Conservation (phyloP, 2,329 filamentous ascomycete genomes). For the Aspergillus fischeri region DNA sequence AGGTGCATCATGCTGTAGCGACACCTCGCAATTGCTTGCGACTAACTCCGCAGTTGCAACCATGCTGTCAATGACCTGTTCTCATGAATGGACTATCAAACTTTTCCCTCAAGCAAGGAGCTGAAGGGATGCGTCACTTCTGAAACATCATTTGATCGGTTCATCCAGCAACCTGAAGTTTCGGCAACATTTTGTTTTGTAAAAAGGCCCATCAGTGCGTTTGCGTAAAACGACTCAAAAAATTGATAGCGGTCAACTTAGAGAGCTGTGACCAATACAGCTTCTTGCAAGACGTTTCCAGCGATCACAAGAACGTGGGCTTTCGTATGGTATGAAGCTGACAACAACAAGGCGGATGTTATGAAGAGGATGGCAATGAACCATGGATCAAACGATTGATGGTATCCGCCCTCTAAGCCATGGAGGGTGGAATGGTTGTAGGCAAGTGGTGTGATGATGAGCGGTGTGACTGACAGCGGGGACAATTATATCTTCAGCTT, state of each 20-base stretch:
- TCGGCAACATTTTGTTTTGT: not conserved
- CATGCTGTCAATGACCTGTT: not conserved
- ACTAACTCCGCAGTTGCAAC: not conserved
- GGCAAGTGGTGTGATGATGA: constrained; percentile 20
- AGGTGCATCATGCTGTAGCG: not conserved
- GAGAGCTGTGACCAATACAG: constrained; percentile 1
- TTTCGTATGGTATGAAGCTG: constrained; percentile 6
- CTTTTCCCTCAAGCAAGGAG: not conserved
- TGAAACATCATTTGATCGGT: constrained; percentile 2
- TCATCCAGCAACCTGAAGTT: not conserved
- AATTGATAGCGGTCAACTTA: constrained; percentile 6
- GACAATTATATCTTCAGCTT: constrained; percentile 1
- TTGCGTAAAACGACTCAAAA: not conserved
- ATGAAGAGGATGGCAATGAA: constrained; percentile 1
- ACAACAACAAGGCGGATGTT: not conserved
- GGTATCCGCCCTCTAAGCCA: not conserved
- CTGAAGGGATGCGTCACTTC: not conserved
- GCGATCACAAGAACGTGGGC: constrained; percentile 13
- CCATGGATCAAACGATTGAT: constrained; percentile 8
- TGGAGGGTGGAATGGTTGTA: constrained; percentile 1
- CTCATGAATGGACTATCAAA: not conserved
- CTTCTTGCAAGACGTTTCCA: constrained; percentile 3
- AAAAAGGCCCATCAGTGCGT: not conserved
- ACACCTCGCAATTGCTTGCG: not conserved
- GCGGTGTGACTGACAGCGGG: constrained; percentile 26